Evolutionary conservation across 2,329 filamentous ascomycete species (phyloP).

Genomic region (Trichoderma gracile): DNA sequence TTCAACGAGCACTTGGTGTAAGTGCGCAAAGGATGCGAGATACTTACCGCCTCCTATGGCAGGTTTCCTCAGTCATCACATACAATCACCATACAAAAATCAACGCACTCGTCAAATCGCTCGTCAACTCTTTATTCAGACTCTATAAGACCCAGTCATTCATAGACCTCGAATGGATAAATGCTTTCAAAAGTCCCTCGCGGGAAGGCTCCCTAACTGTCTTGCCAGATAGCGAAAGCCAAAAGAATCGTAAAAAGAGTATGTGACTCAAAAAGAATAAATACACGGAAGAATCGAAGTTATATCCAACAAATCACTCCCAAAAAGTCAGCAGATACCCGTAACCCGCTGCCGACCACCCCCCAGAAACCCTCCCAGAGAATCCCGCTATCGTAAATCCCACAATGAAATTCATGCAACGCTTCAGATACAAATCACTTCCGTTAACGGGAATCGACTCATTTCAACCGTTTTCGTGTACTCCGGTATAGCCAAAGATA

Average conservation of each 20-base stretch:
- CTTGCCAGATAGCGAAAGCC: constrained; percentile 6
- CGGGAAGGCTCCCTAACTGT: constrained; percentile 4
- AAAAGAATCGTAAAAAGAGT: constrained; percentile 20
- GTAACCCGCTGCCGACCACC: constrained; percentile 10
- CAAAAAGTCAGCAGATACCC: constrained; percentile 22
- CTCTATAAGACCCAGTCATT: constrained; percentile 25
- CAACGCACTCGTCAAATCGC: not conserved
- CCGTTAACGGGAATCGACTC: not conserved
- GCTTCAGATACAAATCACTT: constrained; percentile 15
- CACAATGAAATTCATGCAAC: constrained; percentile 10
- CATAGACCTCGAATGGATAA: constrained; percentile 24
- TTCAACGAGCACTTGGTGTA: no score
- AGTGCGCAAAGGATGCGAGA: no score
- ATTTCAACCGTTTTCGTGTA: not conserved
- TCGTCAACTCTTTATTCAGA: constrained; percentile 20
- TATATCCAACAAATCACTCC: constrained; percentile 20
- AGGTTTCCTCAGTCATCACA: not conserved
- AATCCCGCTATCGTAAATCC: constrained; percentile 3
- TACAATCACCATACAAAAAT: not conserved
- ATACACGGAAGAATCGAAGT: constrained; percentile 26
- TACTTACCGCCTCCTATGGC: no score
- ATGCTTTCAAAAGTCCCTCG: constrained; percentile 16
- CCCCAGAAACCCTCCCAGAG: not conserved
- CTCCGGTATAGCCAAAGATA: not conserved
- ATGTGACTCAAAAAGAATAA: constrained; percentile 21